These are phyloP conservation scores for Diaporthe eres DNA, from an alignment of 2,329 filamentous ascomycete species.

Conservation along the genomic window DNA sequence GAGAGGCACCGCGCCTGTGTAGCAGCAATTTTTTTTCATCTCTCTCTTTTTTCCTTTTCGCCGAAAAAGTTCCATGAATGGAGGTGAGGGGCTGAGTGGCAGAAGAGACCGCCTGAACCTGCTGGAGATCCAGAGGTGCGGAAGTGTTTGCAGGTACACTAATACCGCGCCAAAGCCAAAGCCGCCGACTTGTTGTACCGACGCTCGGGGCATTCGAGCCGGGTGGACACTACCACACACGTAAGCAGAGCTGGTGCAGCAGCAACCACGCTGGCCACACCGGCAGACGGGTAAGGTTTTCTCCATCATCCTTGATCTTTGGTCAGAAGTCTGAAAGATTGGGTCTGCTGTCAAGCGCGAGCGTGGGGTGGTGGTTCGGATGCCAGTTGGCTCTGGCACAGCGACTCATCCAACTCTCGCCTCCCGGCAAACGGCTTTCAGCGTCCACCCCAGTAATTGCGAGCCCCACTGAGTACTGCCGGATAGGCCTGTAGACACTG, in stretches of 20 bases:
- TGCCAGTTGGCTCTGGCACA: conserved; percentile 1
- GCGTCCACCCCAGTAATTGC: not conserved
- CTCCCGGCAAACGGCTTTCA: not conserved
- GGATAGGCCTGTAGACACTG: not conserved
- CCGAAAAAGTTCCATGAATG: not conserved
- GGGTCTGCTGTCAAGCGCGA: conserved; percentile 31
- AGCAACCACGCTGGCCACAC: not conserved
- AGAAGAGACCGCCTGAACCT: not conserved
- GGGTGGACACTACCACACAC: conserved; percentile 9
- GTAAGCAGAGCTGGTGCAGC: conserved; percentile 31
- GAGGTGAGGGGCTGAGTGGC: not conserved
- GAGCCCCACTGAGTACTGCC: not conserved
- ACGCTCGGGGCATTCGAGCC: conserved; percentile 1
- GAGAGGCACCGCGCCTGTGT: not conserved
- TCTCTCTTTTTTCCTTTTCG: not conserved
- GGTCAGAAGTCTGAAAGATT: conserved; percentile 25
- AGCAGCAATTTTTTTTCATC: not conserved
- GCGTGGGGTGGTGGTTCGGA: conserved; percentile 25
- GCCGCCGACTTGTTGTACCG: not conserved
- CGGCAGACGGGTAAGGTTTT: not conserved
- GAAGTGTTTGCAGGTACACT: conserved; percentile 21
- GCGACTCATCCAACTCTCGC: conserved; percentile 7
- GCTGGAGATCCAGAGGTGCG: not conserved
- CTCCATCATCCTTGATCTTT: not conserved
- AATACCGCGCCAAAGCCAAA: not conserved